Evolutionary conservation across 1,284 basidiomycete species (phyloP).

Genomic region (Waitea zeae): DNA sequence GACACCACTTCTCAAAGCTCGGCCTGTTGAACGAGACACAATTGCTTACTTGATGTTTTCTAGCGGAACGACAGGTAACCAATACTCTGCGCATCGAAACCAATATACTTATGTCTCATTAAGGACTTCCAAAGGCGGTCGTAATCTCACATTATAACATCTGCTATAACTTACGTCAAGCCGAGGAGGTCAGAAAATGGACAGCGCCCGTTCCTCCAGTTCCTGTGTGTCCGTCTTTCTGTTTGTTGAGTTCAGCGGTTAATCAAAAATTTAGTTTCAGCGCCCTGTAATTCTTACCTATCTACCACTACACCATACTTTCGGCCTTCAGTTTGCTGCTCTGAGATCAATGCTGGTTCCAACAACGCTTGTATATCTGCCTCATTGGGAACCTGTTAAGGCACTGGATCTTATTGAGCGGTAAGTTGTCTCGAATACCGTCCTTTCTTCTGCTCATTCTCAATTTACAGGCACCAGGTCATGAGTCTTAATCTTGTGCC

Average conservation of each 20-base stretch:
- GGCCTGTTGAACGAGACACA: slow-evolving; percentile 32
- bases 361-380: slow-evolving; percentile 24
- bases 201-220: slow-evolving; percentile 12
- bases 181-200: slow-evolving; percentile 12
- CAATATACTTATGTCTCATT: no score
- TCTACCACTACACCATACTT: slow-evolving; percentile 54
- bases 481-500: slow-evolving; percentile 37
- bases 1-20: slow-evolving; percentile 22
- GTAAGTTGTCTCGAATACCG: no score
- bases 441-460: no score
- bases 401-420: slow-evolving; percentile 23
- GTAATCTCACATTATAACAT: slow-evolving; percentile 65
- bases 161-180: slow-evolving; percentile 29
- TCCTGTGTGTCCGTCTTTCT: not conserved
- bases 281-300: slow-evolving; percentile 14
- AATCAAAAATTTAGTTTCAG: not conserved
- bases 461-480: slow-evolving; percentile 24
- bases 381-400: slow-evolving; percentile 37
- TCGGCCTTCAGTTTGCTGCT: slow-evolving; percentile 35
- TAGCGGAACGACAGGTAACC: slow-evolving; percentile 58
- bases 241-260: not conserved
- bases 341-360: slow-evolving; percentile 30
- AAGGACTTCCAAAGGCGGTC: slow-evolving; percentile 66
- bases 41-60: slow-evolving; percentile 61
- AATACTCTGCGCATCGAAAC: no score